A percentile compares a stretch with the other conserved stretches of the same genome.
Evolutionary conservation across 176 grass and related monocot species (phyloP).

Genomic region (Metroxylon sagu): DNA sequence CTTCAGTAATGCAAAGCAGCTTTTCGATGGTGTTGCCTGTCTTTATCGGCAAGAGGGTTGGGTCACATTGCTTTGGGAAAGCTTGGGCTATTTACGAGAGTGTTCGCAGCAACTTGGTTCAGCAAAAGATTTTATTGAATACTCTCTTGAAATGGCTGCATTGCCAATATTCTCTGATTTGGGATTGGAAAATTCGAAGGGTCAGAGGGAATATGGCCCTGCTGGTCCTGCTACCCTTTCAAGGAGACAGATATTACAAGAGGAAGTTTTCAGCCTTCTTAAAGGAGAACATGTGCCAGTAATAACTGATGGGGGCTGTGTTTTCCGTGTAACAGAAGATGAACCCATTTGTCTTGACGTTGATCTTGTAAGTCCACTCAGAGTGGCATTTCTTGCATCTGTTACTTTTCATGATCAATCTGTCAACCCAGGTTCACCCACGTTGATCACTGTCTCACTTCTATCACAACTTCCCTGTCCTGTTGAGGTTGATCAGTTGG

Average conservation of each 20-base stretch:
- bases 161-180: slow-evolving; percentile 60
- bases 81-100: slow-evolving; percentile 80
- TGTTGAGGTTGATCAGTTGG: slow-evolving; percentile 60
- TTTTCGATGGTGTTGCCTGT: slow-evolving; percentile 66
- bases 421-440: slow-evolving; percentile 63
- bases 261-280: slow-evolving; percentile 43
- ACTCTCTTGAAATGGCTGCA: slow-evolving; percentile 93
- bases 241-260: slow-evolving; percentile 65
- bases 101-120: slow-evolving; percentile 69
- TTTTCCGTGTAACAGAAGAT: slow-evolving; percentile 36
- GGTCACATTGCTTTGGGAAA: slow-evolving; percentile 79
- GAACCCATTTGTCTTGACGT: slow-evolving; percentile 48
- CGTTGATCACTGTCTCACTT: slow-evolving; percentile 70
- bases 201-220: slow-evolving; percentile 51
- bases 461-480: slow-evolving; percentile 75
- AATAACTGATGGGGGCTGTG: slow-evolving; percentile 19
- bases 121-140: slow-evolving; percentile 63
- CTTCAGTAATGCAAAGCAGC: slow-evolving; percentile 64
- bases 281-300: slow-evolving; percentile 28
- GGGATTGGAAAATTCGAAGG: slow-evolving; percentile 28
- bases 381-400: slow-evolving; percentile 61
- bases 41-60: slow-evolving; percentile 84
- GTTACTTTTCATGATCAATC: slow-evolving; percentile 91
- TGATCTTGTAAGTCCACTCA: slow-evolving; percentile 72
- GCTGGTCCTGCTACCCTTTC: slow-evolving; percentile 57